Base-by-base conservation (phyloP, 768 basidiomycete species). In the Daedalea quercina region DNA sequence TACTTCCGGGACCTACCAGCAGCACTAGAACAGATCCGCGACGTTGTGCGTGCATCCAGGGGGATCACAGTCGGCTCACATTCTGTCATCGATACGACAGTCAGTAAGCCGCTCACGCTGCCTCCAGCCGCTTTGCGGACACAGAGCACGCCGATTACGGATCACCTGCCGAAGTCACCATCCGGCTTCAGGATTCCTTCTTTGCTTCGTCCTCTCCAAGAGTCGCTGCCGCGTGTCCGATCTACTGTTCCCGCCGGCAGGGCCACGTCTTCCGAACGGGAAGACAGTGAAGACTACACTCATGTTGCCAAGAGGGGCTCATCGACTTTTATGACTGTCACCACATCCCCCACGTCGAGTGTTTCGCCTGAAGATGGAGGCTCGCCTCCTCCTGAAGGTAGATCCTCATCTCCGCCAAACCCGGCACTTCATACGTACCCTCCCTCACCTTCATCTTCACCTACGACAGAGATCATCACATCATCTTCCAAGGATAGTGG, bases 1-100 rank as follows among this genome's bases (percentile, higher is more conserved):
- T 97, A 96, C 67, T 96, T 97, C 68, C 84, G 84, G 58, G 81
- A 94, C 67, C 76, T 92, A 34, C 75, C 85, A 7, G 75, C 67
- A 33, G 90, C 92, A 1, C 74, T 94, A 51, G 84, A 87, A 40
- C 82, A 87, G 65, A 94, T 98, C 54, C 84, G 88, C 26, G 81
- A 84, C 55, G 82, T 81, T 11, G 81, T 96, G 31, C 80, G 85
- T 51, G 68, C 70, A 17, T 73, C 81, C 60, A 79, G 80, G 35
- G 67, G 65, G 2, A 56, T 48, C 20, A 57, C 59, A 3, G 53
- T 48, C 43, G 50, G 34, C 35, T 53, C 60, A 1, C 59, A 63
- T 3, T 48, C 56, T 1, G 63, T 67, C 11, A 58, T 67, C 24
- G 65, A 67, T 49, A 64, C 61, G 13, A 66, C 65, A 3, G 52